Evolutionary conservation across 2,329 filamentous ascomycete genomes (phyloP).

Genomic region (Ceratocystiopsis brevicomis): DNA sequence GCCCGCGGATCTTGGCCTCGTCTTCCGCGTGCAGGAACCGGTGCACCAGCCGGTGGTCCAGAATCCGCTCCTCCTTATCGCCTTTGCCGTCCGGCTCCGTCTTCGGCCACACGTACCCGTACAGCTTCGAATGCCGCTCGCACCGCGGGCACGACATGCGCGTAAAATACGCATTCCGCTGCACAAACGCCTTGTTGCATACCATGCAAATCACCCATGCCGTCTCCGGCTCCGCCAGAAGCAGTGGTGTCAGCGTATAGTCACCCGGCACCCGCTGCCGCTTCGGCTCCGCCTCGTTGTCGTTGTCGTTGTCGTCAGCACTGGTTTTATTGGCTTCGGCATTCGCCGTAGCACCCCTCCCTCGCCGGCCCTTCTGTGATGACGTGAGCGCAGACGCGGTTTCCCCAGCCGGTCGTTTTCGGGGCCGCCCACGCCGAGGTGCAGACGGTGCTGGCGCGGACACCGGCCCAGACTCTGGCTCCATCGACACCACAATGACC

Average conservation of each 20-base stretch:
- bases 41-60: slow-evolving; percentile 76
- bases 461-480: not conserved
- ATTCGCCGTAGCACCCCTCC: not conserved
- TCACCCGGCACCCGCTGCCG: slow-evolving; percentile 44
- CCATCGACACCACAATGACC: not conserved
- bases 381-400: no score
- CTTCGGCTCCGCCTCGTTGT: not conserved
- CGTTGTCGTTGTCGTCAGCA: not conserved
- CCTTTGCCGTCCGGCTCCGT: slow-evolving; percentile 60
- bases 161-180: slow-evolving; percentile 74
- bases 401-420: not conserved
- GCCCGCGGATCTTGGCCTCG: slow-evolving; percentile 36
- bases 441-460: not conserved
- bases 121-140: slow-evolving; percentile 87
- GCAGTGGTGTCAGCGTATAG: slow-evolving; percentile 61
- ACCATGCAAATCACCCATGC: slow-evolving; percentile 82
- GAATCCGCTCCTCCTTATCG: slow-evolving; percentile 52
- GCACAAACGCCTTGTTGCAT: slow-evolving; percentile 68
- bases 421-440: not conserved
- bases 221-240: slow-evolving; percentile 56
- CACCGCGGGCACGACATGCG: slow-evolving; percentile 75
- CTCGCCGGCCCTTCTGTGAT: not conserved
- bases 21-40: slow-evolving; percentile 60
- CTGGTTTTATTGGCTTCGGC: not conserved
- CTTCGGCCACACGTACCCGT: slow-evolving; percentile 92